A percentile compares a stretch with the other conserved stretches of the same genome.
Conservation (phyloP, 2,329 filamentous ascomycete species). For the Botryosphaeria dothidea region DNA sequence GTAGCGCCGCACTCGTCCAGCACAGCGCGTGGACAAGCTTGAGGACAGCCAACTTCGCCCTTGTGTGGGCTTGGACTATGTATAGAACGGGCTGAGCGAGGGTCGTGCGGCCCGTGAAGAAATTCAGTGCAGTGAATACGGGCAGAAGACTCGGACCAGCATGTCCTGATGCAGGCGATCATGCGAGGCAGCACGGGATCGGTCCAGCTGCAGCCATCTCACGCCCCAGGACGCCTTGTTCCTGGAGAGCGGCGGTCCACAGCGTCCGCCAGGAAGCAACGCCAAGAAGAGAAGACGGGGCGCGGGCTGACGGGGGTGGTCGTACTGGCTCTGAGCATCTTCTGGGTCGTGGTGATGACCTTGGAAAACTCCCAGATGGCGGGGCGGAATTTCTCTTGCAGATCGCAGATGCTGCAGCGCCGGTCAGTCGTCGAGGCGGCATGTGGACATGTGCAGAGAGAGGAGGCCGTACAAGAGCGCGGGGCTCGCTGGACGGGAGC, state of each 20-base stretch:
- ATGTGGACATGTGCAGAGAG: not conserved
- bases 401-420: slow-evolving; percentile 75
- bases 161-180: not conserved
- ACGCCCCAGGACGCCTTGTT: not conserved
- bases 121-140: not conserved
- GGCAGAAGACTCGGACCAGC: not conserved
- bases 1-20: not conserved
- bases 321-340: slow-evolving; percentile 52
- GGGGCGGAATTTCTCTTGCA: slow-evolving; percentile 88
- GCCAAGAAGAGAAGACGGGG: too few relatives aligned
- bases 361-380: slow-evolving; percentile 84
- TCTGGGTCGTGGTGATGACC: slow-evolving; percentile 58
- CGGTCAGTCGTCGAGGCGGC: not conserved
- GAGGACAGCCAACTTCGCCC: too few relatives aligned
- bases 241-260: slow-evolving; percentile 1
- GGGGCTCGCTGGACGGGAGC: slow-evolving; percentile 33
- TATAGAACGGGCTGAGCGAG: not conserved
- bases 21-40: not conserved
- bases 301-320: slow-evolving; percentile 16
- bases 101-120: not conserved
- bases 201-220: slow-evolving; percentile 5
- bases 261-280: not conserved
- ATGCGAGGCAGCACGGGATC: not conserved
- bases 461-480: slow-evolving; percentile 40
- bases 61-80: not conserved